Evolutionary conservation across 1,284 basidiomycete species (phyloP), one percentile per base, ranked within the genome.

Genomic region (Chalciporus sp.): DNA sequence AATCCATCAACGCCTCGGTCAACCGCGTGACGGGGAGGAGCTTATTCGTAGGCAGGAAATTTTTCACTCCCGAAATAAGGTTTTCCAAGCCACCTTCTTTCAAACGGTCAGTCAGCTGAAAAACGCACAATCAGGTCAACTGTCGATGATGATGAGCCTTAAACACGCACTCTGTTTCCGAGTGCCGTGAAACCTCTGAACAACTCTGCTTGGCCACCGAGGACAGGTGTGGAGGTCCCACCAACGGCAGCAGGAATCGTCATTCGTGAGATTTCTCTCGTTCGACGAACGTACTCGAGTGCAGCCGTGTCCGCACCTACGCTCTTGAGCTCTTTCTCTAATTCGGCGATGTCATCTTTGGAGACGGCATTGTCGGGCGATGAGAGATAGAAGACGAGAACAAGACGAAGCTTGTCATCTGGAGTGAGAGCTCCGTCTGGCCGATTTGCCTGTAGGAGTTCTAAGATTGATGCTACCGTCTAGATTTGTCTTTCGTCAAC

Each of bases 1-100:
- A 95, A 68, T 99, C 97, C 94, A 99, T 98, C 20, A 99, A 78
- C 5, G 96, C 95, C 64, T 98, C 95, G 1, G 94, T 89, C 23
- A 99, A 79, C 7, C 96, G 86, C 0, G 97, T 98, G 44, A 98
- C 86, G 8, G 94, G 89, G 41, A 98, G 82, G 54, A 98, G 85
- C 74, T 99, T 99, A 68, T 94, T 93, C 0, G 92, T 90, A 0
- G 97, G 97, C 12, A 99, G 76, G 79, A 99, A 96, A 75, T 98
- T 98, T 73, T 98, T 98, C 57, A 99, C 97, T 28, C 95, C 96
- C 1, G 95, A 95, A 54, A 99, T 92, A 11, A 99, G 78, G 70
- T 97, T 96, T 69, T 99, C 96, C 39, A 97, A 79, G 20, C 94
- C 94, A 35, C 94, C 92, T 70, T 98, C 96, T 73, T 97, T 94